Evolutionary conservation across 169 alveolate genomes (phyloP).

Genomic region (Plasmodium gonderi): DNA sequence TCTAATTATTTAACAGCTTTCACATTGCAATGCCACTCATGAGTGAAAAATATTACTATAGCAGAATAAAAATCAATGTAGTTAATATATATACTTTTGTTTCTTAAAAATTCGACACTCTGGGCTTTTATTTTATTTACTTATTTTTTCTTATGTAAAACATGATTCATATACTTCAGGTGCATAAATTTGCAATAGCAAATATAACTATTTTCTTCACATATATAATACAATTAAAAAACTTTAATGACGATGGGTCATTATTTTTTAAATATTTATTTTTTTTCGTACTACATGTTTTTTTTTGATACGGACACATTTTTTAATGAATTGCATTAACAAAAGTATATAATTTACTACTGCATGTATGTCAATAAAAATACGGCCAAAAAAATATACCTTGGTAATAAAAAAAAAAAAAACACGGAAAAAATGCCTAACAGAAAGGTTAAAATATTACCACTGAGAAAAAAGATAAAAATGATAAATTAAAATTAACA

Average conservation of each 20-base stretch:
- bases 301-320: background rate
- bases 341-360: background rate
- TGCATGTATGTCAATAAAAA: background rate
- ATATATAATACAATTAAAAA: no score
- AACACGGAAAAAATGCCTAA: background rate
- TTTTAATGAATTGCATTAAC: background rate
- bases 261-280: background rate
- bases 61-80: background rate
- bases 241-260: no score
- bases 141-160: background rate
- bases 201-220: no score
- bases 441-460: background rate
- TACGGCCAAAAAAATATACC: no score
- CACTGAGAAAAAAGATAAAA: background rate
- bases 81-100: background rate
- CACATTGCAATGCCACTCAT: background rate
- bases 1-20: background rate
- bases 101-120: background rate
- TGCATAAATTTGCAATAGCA: no score
- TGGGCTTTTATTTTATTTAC: background rate
- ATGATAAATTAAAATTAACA: background rate
- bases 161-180: no score
- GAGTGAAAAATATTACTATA: background rate
- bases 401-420: background rate
- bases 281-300: background rate